Evolutionary conservation across 176 grass and related monocot genomes (phyloP), one percentile per base, ranked within the genome.

Genomic region (Aegilops longissima): DNA sequence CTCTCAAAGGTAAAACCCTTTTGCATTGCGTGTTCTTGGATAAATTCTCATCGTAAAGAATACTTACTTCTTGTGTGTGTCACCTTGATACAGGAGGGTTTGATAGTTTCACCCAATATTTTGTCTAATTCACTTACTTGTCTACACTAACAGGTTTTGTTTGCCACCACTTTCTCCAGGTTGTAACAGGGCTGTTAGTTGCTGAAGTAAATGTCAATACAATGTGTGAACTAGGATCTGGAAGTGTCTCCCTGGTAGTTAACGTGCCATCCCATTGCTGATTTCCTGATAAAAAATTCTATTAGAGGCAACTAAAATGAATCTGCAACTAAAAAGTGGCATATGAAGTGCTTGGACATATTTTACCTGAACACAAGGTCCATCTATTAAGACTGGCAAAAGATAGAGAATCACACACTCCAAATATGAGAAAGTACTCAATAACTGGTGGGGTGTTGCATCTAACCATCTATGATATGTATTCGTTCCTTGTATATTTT

Each of bases 161-260:
- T 38, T 77, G 59, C 42, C 74, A 81, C 80, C 84, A 69, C 76
- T 82, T 90, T 81, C 92, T 92, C 70, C 91, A 95, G 96, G 93
- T 98, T 76, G 93, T 91, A 67, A 95, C 96, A 67, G 96, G 96
- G 39, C 80, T 98, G 56, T 78, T 95, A 83, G 75, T 98, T 83
- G 96, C 96, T 86, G 96, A 95, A 94, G 96, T 98, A 92, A 95
- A 98, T 82, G 90, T 91, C 70, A 98, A 98, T 74, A 98, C 96
- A 49, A 95, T 98, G 96, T 98, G 96, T 85, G 96, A 98, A 11
- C 84, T 98, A 56, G 96, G 96, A 79, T 98, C 96, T 40, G 96
- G 96, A 94, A 84, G 93, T 63, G 93, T 98, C 88, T 98, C 96
- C 42, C 88, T 98, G 93, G 96, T 98, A 91, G 34, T 81, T 88